Percentiles rank a stretch among this genome's conserved stretches.
These are phyloP conservation scores for Saccharum spontaneum DNA, from an alignment of 176 grass and related monocot genomes.

Conservation along the genomic window DNA sequence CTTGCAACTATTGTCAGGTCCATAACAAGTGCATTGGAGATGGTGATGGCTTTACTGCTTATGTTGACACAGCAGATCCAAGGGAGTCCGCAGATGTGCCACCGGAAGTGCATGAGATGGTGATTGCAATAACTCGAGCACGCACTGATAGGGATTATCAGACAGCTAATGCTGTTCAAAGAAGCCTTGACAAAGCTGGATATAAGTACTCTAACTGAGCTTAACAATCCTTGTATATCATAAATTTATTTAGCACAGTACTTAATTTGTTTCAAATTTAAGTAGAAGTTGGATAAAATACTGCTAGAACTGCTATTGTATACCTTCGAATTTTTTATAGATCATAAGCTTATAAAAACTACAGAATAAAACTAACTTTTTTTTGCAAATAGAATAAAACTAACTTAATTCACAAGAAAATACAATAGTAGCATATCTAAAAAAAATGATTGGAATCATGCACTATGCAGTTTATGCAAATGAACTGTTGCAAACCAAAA, in stretches of 20 bases:
- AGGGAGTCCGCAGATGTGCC: conserved; percentile 27
- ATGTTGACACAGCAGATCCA: conserved; percentile 42
- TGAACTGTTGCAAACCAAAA: not conserved
- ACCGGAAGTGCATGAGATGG: conserved; percentile 37
- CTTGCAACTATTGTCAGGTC: conserved; percentile 29
- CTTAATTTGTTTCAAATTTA: not conserved
- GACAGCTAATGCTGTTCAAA: conserved; percentile 20
- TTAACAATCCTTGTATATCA: not conserved
- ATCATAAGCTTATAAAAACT: not conserved
- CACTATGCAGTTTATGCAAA: too few relatives aligned
- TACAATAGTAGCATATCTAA: too few relatives aligned
- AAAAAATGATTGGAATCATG: too few relatives aligned
- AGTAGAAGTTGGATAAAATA: not conserved
- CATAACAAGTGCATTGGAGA: conserved; percentile 42
- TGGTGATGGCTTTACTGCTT: conserved; percentile 59
- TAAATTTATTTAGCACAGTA: conserved; percentile 17
- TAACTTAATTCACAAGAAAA: too few relatives aligned
- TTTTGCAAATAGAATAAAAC: too few relatives aligned
- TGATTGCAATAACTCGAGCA: conserved; percentile 37
- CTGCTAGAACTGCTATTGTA: not conserved
- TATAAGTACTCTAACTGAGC: conserved; percentile 48
- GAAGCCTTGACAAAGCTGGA: conserved; percentile 32
- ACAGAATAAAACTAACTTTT: not conserved
- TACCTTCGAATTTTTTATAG: not conserved
- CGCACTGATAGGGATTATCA: conserved; percentile 23